Percentiles rank a stretch among this genome's conserved stretches.
Conservation (phyloP, 176 grass and related monocot genomes). For the Alloteropsis semialata region DNA sequence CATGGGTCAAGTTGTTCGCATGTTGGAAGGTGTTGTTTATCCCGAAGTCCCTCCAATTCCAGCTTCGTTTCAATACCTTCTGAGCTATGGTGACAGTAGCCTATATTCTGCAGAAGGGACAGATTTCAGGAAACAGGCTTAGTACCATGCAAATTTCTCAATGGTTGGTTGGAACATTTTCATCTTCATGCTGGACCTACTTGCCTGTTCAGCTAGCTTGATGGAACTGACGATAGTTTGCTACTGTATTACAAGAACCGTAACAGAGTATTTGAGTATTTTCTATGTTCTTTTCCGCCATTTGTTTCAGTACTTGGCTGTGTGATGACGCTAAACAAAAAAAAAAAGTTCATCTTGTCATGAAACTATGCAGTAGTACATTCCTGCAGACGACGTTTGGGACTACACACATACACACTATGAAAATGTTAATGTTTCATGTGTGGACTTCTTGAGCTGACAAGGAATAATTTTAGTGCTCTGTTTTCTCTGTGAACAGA, state of each 20-base stretch:
- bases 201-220: too few species aligned
- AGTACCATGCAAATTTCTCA: not conserved
- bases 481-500: too few species aligned
- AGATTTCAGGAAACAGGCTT: not conserved
- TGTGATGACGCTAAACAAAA: too few species aligned
- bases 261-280: too few species aligned
- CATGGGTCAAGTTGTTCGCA: not conserved
- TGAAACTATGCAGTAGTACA: too few species aligned
- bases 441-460: too few species aligned
- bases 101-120: not conserved
- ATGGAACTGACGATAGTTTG: not conserved
- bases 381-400: too few species aligned
- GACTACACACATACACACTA: not conserved
- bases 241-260: not conserved
- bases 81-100: not conserved
- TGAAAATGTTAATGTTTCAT: too few species aligned
- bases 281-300: not conserved
- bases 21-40: constrained; percentile 6
- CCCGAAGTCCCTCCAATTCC: constrained; percentile 7
- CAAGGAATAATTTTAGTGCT: too few species aligned
- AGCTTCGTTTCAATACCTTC: not conserved
- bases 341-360: too few species aligned
- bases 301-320: not conserved
- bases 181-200: not conserved
- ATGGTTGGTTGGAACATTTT: not conserved